These are phyloP conservation scores for Aspergillus sclerotialis DNA, from an alignment of 2,329 filamentous ascomycete genomes.

Conservation along the genomic window DNA sequence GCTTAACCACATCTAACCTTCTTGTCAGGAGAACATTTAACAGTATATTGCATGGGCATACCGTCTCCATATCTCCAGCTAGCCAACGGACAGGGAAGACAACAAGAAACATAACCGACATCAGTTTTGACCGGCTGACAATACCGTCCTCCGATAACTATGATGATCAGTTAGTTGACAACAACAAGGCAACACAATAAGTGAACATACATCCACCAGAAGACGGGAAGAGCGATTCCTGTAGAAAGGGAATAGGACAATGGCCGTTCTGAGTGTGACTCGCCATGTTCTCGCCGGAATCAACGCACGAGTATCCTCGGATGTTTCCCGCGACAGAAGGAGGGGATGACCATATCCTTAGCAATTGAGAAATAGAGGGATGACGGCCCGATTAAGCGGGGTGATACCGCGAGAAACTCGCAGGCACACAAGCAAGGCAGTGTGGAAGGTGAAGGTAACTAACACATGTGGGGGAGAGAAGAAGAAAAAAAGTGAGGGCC, in stretches of 20 bases:
- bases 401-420: background rate
- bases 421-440: background rate
- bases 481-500: background rate
- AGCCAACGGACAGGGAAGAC: constrained; percentile 81
- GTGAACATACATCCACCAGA: constrained; percentile 60
- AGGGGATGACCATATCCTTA: background rate
- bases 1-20: constrained; percentile 43
- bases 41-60: too few relatives aligned
- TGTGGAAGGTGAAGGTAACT: constrained; percentile 2
- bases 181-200: background rate
- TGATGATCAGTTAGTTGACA: background rate
- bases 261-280: constrained; percentile 30
- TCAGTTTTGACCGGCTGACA: constrained; percentile 44
- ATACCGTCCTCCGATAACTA: constrained; percentile 56
- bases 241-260: constrained; percentile 65
- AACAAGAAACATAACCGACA: constrained; percentile 57
- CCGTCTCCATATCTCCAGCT: constrained; percentile 63
- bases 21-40: too few relatives aligned
- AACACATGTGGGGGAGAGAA: background rate
- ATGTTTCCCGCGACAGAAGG: background rate
- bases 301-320: background rate
- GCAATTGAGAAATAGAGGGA: background rate
- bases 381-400: background rate
- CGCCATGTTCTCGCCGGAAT: constrained; percentile 13
- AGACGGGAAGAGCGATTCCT: constrained; percentile 53